A percentile compares a stretch with the other conserved stretches of the same genome.
These are phyloP conservation scores for Tolypocladium ophioglossoides DNA, from an alignment of 2,329 filamentous ascomycete species.

Conservation along the genomic window DNA sequence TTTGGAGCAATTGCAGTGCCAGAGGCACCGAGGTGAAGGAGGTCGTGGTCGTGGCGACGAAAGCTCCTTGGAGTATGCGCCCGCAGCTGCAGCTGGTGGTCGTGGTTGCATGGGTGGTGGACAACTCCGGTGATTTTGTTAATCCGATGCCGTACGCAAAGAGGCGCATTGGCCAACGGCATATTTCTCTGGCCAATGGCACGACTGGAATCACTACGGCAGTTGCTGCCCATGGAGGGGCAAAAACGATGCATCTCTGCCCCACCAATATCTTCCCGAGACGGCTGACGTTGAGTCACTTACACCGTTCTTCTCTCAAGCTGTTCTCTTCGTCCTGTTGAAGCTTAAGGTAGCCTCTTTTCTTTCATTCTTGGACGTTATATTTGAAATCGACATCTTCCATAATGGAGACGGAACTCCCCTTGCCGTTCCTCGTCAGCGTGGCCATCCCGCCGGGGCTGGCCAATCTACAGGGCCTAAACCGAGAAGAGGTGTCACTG, in stretches of 20 bases:
- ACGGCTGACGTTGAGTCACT: slow-evolving; percentile 5
- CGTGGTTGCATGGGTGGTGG: no score
- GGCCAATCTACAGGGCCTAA: slow-evolving; percentile 40
- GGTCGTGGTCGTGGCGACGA: not conserved
- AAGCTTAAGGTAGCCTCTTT: not conserved
- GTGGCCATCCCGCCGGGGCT: slow-evolving; percentile 41
- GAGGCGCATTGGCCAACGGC: not conserved
- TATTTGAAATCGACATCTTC: not conserved
- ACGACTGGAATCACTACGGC: not conserved
- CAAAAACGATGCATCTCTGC: slow-evolving; percentile 1
- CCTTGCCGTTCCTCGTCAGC: slow-evolving; percentile 52
- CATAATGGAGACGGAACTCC: slow-evolving; percentile 52
- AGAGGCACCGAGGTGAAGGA: not conserved
- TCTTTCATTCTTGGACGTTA: not conserved
- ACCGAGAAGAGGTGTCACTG: slow-evolving; percentile 44
- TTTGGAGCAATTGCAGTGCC: not conserved
- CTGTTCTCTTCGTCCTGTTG: not conserved
- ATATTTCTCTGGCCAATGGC: not conserved
- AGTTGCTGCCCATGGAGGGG: slow-evolving; percentile 2
- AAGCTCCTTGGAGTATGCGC: not conserved
- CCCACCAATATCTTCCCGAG: slow-evolving; percentile 8
- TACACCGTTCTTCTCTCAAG: not conserved
- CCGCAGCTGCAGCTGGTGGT: no score
- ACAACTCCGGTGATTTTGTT: not conserved
- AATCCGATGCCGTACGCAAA: not conserved